Evolutionary conservation across 495 filamentous ascomycete genomes (phyloP), one percentile per base, ranked within the genome.

Genomic region (Platismatia glauca): DNA sequence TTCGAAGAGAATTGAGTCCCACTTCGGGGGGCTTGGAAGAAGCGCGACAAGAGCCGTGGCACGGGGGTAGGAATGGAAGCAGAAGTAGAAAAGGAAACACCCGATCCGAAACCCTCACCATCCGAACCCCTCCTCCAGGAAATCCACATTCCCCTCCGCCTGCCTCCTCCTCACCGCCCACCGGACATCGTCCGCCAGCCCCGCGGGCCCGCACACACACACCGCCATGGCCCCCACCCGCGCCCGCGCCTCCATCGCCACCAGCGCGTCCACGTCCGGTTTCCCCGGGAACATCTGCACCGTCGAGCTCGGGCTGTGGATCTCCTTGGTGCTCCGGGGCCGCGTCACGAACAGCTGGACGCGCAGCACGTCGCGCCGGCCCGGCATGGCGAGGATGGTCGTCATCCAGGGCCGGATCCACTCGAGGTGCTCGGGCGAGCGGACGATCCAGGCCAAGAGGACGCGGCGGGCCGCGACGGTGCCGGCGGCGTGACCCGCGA

Each of bases 371-470:
- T 93, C 89, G 29, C 88, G 79, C 4, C 91, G 85, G 52, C 82
- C 77, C 12, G 89, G 85, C 86, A 96, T 86, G 46, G 79, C 79
- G 61, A 97, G 77, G 59, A 97, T 87, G 65, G 81, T 79, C 62
- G 91, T 91, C 89, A 98, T 95, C 89, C 89, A 97, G 18, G 89
- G 88, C 9, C 89, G 81, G 67, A 91, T 89, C 94, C 94, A 98
- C 73, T 95, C 90, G 15, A 96, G 79, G 64, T 92, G 83, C 61
- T 95, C 90, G 16, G 85, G 85, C 46, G 91, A 88, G 63, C 91
- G 89, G 62, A 97, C 86, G 68, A 95, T 85, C 94, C 94, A 97
- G 63, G 96, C 84, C 35, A 98, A 84, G 2, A 84, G 86, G 44
- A 97, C 75, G 41, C 84, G 84, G 58, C 91, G 87, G 7, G 89